Evolutionary conservation across 1,139 yeast species (phyloP).

Genomic region (Geotrichum candidum): DNA sequence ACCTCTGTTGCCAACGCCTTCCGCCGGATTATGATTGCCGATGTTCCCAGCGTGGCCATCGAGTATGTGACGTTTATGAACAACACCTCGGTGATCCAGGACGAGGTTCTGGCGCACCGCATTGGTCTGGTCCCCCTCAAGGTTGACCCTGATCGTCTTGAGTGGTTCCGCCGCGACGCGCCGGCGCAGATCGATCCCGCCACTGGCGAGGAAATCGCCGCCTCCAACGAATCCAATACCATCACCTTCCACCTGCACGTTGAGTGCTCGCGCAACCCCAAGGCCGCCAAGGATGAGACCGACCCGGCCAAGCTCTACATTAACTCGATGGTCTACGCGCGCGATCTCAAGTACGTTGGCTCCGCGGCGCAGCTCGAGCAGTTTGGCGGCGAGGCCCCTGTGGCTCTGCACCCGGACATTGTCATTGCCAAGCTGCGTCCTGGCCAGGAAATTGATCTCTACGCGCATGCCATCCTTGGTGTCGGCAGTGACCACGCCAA

Average conservation of each 20-base stretch:
- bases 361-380: slow-evolving; percentile 78
- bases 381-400: slow-evolving; percentile 49
- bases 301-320: slow-evolving; percentile 79
- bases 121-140: slow-evolving; percentile 86
- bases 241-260: slow-evolving; percentile 77
- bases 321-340: slow-evolving; percentile 82
- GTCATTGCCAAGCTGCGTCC: slow-evolving; percentile 90
- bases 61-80: slow-evolving; percentile 85
- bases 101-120: slow-evolving; percentile 93
- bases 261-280: slow-evolving; percentile 76
- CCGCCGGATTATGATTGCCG: slow-evolving; percentile 94
- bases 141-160: slow-evolving; percentile 71
- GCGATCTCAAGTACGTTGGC: slow-evolving; percentile 83
- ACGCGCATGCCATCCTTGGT: slow-evolving; percentile 89
- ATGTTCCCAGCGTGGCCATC: slow-evolving; percentile 93
- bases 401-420: slow-evolving; percentile 59
- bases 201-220: slow-evolving; percentile 23
- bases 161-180: slow-evolving; percentile 66
- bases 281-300: slow-evolving; percentile 72
- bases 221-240: slow-evolving; percentile 76
- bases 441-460: slow-evolving; percentile 87
- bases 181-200: slow-evolving; percentile 44
- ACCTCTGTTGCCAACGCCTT: slow-evolving; percentile 94
- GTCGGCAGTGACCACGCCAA: slow-evolving; percentile 94
- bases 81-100: slow-evolving; percentile 94